phyloP scores from a whole-genome alignment of 2,329 filamentous ascomycete genomes.

The Alternaria conjuncta region DNA sequence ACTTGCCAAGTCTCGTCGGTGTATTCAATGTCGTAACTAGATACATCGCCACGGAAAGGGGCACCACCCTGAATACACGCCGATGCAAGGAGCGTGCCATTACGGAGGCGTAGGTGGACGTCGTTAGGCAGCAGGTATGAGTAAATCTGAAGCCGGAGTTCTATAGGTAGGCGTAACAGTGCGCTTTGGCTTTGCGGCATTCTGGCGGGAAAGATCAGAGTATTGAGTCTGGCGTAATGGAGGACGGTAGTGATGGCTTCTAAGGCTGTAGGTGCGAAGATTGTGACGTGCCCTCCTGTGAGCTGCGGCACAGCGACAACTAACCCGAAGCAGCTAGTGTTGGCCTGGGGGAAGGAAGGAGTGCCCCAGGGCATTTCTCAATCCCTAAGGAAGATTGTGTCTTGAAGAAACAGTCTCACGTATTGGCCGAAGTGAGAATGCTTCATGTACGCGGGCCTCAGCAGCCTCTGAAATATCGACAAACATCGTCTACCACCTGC shows the following conservation, averaged over 20 bases:
- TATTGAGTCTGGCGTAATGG: no score
- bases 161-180: not conserved
- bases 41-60: no score
- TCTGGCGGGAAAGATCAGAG: not conserved
- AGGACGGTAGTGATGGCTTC: no score
- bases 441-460: rapidly evolving
- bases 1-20: no score
- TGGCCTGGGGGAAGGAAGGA: not conserved
- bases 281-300: no score
- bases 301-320: not conserved
- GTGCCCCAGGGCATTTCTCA: not conserved
- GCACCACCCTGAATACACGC: not conserved
- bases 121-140: not conserved
- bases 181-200: not conserved
- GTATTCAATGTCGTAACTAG: no score
- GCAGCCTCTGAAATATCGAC: not conserved
- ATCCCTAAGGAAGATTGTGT: no score
- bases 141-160: not conserved
- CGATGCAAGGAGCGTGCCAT: not conserved
- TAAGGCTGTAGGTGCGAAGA: no score
- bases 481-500: not conserved
- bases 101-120: not conserved
- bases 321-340: not conserved
- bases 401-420: not conserved
- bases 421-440: not conserved